Percentiles rank a stretch among this genome's conserved stretches.
These are phyloP conservation scores for Ceratobasidium sp. DNA, from an alignment of 1,284 basidiomycete genomes.

Conservation along the genomic window DNA sequence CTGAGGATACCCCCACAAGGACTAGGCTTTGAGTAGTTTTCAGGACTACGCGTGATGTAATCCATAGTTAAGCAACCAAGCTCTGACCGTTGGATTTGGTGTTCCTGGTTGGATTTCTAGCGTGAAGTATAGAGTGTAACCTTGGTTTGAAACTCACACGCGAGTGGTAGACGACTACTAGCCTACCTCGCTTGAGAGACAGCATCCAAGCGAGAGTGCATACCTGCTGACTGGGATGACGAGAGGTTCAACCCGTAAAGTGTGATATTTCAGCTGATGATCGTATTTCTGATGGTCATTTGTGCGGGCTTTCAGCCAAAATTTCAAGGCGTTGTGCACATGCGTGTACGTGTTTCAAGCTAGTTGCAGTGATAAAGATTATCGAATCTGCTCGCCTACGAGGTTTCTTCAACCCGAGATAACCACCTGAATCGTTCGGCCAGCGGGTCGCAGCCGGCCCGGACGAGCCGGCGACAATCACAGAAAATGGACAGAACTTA, in stretches of 20 bases:
- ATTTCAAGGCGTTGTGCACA: neutral
- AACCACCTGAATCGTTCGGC: too few relatives aligned
- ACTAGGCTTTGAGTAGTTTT: neutral
- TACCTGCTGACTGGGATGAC: too few relatives aligned
- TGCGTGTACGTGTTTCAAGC: too few relatives aligned
- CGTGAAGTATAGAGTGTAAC: conserved; percentile 8
- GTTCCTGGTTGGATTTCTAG: neutral
- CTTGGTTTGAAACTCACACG: neutral
- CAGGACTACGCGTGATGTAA: neutral
- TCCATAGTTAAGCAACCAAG: neutral
- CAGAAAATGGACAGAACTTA: neutral
- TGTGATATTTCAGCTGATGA: neutral
- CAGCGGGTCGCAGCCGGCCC: neutral
- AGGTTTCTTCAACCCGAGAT: too few relatives aligned
- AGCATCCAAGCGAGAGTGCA: conserved; percentile 4
- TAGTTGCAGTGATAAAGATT: too few relatives aligned
- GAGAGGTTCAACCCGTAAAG: neutral
- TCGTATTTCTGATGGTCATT: conserved; percentile 6
- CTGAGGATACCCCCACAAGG: neutral
- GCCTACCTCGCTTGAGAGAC: conserved; percentile 16
- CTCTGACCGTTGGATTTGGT: neutral
- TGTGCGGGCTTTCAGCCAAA: neutral
- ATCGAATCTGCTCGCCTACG: too few relatives aligned
- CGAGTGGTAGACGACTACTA: neutral
- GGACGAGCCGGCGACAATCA: neutral